Evolutionary conservation across 2,329 filamentous ascomycete genomes (phyloP), one percentile per base, ranked within the genome.

Genomic region (Didymella sp.): DNA sequence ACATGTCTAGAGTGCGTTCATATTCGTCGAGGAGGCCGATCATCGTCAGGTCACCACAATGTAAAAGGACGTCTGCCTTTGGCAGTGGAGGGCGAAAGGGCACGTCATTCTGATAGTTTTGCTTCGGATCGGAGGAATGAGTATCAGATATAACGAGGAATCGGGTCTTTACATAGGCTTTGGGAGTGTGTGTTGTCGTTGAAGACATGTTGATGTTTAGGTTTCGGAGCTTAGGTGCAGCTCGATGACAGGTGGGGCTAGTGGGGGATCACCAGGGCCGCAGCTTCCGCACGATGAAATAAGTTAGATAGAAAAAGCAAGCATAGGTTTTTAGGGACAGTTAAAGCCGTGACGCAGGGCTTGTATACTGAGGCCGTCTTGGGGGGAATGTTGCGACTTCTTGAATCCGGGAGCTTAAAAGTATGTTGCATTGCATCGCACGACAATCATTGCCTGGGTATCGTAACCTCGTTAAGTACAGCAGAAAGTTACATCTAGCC

Each of bases 31-130:
- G 53, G 11, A 74, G 73, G 5, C 84, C 84, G 31, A 79, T 73
- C 69, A 79, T 80, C 9, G 85, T 87, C 35, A 87, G 73, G 70
- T 87, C 85, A 48, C 85, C 85, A 56, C 82, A 82, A 66, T 87
- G 85, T 4, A 87, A 75, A 15, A 85, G 76, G 21, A 87, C 77
- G 66, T 86, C 80, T 31, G 80, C 78, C 44, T 70, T 63, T 4
- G 82, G 83, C 8, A 85, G 74, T 0, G 83, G 82, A 59, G 60
- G 43, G 21, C 66, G 64, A 59, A 71, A 75, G 22, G 63, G 44
- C 4, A 59, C 47, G 31, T 57, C 47, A 38, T 61, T 25, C 7
- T 61, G 49, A 11, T 40, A 22, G 25, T 64, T 63, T 24, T 61
- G 51, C 27, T 37, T 38, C 2, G 61, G 67, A 1, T 57, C 38